Conservation (phyloP, 1,284 basidiomycete species). For the Cryptococcus sp. region DNA sequence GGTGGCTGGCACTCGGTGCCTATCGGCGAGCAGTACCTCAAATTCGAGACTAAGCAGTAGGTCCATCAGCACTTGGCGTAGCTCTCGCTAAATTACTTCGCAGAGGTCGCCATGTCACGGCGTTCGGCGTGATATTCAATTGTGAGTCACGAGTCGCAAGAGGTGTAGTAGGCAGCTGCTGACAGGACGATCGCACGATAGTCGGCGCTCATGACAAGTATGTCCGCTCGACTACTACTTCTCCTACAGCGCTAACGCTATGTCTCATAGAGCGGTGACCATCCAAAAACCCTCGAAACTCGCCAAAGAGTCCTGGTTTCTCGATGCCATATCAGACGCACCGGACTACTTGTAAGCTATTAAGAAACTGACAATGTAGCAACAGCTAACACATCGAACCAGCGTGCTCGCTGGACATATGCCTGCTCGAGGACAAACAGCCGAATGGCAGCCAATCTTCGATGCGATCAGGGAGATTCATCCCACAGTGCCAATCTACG, state of each 20-base stretch:
- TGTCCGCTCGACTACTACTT: constrained; percentile 7
- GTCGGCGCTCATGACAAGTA: constrained; percentile 46
- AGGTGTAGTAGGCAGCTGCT: background rate
- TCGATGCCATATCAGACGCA: constrained; percentile 72
- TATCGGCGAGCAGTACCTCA: constrained; percentile 64
- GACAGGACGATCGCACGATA: constrained; percentile 10
- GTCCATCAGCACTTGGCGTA: constrained; percentile 22
- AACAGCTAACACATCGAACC: background rate
- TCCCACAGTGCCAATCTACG: constrained; percentile 70
- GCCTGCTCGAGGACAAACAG: constrained; percentile 46
- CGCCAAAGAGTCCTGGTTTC: constrained; percentile 70
- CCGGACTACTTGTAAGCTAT: constrained; percentile 69
- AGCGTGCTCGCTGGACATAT: constrained; percentile 49
- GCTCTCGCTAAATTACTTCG: background rate
- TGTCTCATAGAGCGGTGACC: constrained; percentile 64
- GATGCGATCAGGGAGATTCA: constrained; percentile 72
- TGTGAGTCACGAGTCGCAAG: constrained; percentile 31
- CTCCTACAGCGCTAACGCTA: background rate
- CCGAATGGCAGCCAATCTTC: constrained; percentile 69
- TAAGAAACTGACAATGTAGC: background rate
- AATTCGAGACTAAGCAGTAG: constrained; percentile 74
- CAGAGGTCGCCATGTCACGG: constrained; percentile 68
- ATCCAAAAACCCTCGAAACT: constrained; percentile 72
- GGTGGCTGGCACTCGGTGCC: constrained; percentile 45
- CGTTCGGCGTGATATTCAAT: constrained; percentile 77